phyloP scores from a whole-genome alignment of 768 basidiomycete genomes.

The Tylopilus rubrobrunneus region DNA sequence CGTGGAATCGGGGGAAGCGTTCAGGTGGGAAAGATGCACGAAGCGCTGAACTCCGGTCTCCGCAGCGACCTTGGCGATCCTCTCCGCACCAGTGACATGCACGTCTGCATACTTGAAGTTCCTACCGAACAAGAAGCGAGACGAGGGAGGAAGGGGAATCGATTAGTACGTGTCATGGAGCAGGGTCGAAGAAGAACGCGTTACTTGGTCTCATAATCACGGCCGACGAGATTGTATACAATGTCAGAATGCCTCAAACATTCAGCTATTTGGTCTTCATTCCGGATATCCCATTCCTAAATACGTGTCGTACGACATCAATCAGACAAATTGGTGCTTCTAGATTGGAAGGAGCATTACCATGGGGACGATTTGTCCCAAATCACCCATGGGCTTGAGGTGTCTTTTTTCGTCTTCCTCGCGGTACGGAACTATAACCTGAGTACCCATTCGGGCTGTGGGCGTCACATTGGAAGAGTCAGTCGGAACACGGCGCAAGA shows the following conservation, averaged over 20 bases:
- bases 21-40: conserved; percentile 93
- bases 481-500: not conserved
- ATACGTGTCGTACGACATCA: conserved; percentile 16
- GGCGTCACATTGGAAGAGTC: conserved; percentile 21
- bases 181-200: conserved; percentile 23
- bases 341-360: conserved; percentile 41
- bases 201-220: conserved; percentile 95
- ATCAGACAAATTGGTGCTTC: conserved; percentile 22
- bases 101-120: conserved; percentile 85
- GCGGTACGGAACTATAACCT: conserved; percentile 92
- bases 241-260: conserved; percentile 93
- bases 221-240: conserved; percentile 93
- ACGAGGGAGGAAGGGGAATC: not conserved
- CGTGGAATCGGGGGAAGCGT: conserved; percentile 73
- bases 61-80: conserved; percentile 81
- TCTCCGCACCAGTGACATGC: conserved; percentile 76
- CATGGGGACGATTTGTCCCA: conserved; percentile 95
- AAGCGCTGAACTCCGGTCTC: conserved; percentile 77
- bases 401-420: conserved; percentile 91
- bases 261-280: conserved; percentile 88
- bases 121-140: conserved; percentile 40
- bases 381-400: conserved; percentile 90
- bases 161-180: conserved; percentile 10
- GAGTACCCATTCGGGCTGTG: conserved; percentile 84
- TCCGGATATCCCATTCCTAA: conserved; percentile 95